These are phyloP conservation scores for Phaeosphaeria sp. DNA, from an alignment of 2,329 filamentous ascomycete genomes.

Conservation along the genomic window DNA sequence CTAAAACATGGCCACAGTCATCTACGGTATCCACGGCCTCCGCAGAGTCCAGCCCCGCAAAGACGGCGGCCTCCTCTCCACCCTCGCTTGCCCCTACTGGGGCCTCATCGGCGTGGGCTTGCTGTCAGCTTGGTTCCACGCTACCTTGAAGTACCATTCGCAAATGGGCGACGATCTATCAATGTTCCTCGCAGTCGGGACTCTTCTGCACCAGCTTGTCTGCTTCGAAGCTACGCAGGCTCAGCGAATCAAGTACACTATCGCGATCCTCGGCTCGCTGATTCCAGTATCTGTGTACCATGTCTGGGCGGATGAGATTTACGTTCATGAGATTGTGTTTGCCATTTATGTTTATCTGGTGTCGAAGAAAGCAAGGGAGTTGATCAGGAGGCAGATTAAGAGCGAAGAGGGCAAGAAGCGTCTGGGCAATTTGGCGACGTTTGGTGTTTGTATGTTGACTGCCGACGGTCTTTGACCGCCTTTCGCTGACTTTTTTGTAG, in stretches of 20 bases:
- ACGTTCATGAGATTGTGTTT: conserved; percentile 47
- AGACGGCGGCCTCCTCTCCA: conserved; percentile 40
- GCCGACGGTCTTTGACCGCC: background rate
- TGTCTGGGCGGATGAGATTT: conserved; percentile 48
- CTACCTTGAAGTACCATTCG: conserved; percentile 54
- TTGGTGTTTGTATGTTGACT: conserved; percentile 33
- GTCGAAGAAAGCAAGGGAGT: conserved; percentile 28
- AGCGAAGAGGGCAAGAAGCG: conserved; percentile 27
- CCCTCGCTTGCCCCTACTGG: conserved; percentile 49
- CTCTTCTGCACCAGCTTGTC: conserved; percentile 59
- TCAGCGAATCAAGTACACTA: conserved; percentile 31
- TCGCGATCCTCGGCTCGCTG: conserved; percentile 35
- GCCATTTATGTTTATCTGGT: conserved; percentile 52
- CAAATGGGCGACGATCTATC: conserved; percentile 64
- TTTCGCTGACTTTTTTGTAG: conserved; percentile 8
- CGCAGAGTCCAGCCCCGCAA: conserved; percentile 29
- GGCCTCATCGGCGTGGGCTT: conserved; percentile 53
- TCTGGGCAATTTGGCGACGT: conserved; percentile 32
- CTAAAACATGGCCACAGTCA: conserved; percentile 24
- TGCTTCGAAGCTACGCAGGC: conserved; percentile 46
- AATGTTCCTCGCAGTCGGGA: conserved; percentile 62
- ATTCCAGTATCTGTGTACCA: conserved; percentile 46
- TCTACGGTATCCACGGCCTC: conserved; percentile 45
- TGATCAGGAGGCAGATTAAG: conserved; percentile 37
- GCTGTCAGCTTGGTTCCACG: conserved; percentile 52